Conservation (phyloP, 345 rosid genomes). For the Viola odorata region DNA sequence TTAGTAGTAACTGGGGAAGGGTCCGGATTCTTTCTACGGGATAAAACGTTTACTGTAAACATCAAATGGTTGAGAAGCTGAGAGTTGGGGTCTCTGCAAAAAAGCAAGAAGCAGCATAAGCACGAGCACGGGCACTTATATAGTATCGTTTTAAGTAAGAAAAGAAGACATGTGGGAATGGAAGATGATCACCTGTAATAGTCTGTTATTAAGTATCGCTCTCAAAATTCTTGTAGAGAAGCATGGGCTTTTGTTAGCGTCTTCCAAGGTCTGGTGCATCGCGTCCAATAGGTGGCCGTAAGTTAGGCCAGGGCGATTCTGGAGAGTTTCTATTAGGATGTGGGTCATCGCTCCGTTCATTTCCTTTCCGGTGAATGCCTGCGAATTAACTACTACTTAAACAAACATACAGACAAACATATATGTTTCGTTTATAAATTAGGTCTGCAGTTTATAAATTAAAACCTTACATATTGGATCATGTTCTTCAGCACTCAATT, state of each 20-base stretch:
- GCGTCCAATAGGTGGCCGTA: conserved; percentile 13
- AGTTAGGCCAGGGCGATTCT: background rate
- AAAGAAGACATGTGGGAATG: background rate
- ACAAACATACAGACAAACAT: too few species aligned
- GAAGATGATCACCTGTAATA: conserved; percentile 12
- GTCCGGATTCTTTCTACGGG: background rate
- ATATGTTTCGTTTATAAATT: too few species aligned
- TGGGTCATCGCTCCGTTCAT: conserved; percentile 20
- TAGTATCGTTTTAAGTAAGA: too few species aligned
- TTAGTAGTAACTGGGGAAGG: too few species aligned
- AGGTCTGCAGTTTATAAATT: too few species aligned
- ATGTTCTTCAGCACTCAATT: too few species aligned
- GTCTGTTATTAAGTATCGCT: background rate
- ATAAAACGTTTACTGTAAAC: background rate
- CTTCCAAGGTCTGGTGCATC: conserved; percentile 8
- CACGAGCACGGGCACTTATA: too few species aligned
- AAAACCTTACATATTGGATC: too few species aligned
- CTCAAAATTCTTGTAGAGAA: background rate
- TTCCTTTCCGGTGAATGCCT: conserved; percentile 13
- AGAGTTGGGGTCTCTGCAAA: conserved; percentile 11
- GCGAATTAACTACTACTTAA: too few species aligned
- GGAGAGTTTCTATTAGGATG: conserved; percentile 9
- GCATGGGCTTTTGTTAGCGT: conserved; percentile 8
- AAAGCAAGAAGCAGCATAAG: background rate
- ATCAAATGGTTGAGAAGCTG: conserved; percentile 7